phyloP scores from a whole-genome alignment of 2,329 filamentous ascomycete species.

The Daldinia eschscholtzii region DNA sequence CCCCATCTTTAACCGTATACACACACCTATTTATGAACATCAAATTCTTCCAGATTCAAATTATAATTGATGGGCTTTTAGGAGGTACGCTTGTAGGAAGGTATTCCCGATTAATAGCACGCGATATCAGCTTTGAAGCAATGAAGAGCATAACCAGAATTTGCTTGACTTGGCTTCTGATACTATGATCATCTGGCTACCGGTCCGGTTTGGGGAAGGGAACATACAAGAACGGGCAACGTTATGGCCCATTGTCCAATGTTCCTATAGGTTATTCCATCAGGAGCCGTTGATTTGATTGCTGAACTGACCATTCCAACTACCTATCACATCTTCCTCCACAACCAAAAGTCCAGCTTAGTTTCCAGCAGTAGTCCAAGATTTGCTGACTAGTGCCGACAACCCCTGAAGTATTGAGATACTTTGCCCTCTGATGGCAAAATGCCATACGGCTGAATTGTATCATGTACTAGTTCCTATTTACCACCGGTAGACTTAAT shows the following conservation, averaged over 20 bases:
- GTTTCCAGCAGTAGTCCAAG: slow-evolving; percentile 13
- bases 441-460: slow-evolving; percentile 25
- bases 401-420: slow-evolving; percentile 21
- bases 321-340: slow-evolving; percentile 10
- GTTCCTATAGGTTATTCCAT: slow-evolving; percentile 16
- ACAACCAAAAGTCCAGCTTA: slow-evolving; percentile 5
- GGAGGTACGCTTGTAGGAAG: not conserved
- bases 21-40: not conserved
- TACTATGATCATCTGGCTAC: slow-evolving; percentile 7
- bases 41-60: not conserved
- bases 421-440: slow-evolving; percentile 23
- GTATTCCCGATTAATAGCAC: not conserved
- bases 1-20: too few species aligned
- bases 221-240: slow-evolving; percentile 3
- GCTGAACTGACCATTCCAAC: slow-evolving; percentile 8
- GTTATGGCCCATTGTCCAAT: slow-evolving; percentile 8
- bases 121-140: not conserved
- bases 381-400: slow-evolving; percentile 14
- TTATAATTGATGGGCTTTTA: not conserved
- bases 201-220: not conserved
- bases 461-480: slow-evolving; percentile 9
- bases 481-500: slow-evolving; percentile 13
- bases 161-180: slow-evolving; percentile 6
- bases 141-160: not conserved
- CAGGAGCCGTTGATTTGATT: slow-evolving; percentile 10